These are phyloP conservation scores for Didymella lethalis DNA, from an alignment of 2,329 filamentous ascomycete genomes.

Conservation along the genomic window DNA sequence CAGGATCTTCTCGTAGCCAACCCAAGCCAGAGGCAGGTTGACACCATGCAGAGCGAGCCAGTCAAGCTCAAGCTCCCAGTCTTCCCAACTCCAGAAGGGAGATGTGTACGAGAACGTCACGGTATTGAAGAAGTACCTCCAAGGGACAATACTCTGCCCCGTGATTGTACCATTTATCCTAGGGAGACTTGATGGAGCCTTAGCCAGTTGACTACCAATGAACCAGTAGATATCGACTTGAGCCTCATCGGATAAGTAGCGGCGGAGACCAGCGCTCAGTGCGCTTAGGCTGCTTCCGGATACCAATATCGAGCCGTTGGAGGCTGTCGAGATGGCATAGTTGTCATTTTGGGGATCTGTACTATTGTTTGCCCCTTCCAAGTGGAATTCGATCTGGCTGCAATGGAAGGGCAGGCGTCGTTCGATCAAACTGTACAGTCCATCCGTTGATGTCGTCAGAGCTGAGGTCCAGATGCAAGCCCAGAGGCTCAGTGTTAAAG, in stretches of 20 bases:
- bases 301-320: slow-evolving; percentile 29
- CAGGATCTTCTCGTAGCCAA: background rate
- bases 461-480: slow-evolving; percentile 13
- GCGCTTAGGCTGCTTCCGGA: slow-evolving; percentile 29
- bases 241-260: slow-evolving; percentile 53
- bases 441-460: slow-evolving; percentile 23
- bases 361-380: slow-evolving; percentile 4
- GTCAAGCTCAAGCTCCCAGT: slow-evolving; percentile 62
- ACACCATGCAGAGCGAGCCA: slow-evolving; percentile 63
- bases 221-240: slow-evolving; percentile 60
- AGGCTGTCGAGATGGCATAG: slow-evolving; percentile 25
- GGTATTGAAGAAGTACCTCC: slow-evolving; percentile 61
- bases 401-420: slow-evolving; percentile 31
- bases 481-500: slow-evolving; percentile 8
- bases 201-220: slow-evolving; percentile 54
- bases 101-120: slow-evolving; percentile 57
- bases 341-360: slow-evolving; percentile 16
- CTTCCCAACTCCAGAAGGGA: slow-evolving; percentile 62
- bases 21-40: slow-evolving; percentile 52
- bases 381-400: slow-evolving; percentile 26
- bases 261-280: slow-evolving; percentile 47
- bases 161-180: slow-evolving; percentile 43
- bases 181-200: slow-evolving; percentile 44
- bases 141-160: slow-evolving; percentile 56
- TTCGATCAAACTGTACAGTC: slow-evolving; percentile 34